Base-by-base conservation (phyloP, 1,284 basidiomycete genomes). In the Apiotrichum porosum region DNA sequence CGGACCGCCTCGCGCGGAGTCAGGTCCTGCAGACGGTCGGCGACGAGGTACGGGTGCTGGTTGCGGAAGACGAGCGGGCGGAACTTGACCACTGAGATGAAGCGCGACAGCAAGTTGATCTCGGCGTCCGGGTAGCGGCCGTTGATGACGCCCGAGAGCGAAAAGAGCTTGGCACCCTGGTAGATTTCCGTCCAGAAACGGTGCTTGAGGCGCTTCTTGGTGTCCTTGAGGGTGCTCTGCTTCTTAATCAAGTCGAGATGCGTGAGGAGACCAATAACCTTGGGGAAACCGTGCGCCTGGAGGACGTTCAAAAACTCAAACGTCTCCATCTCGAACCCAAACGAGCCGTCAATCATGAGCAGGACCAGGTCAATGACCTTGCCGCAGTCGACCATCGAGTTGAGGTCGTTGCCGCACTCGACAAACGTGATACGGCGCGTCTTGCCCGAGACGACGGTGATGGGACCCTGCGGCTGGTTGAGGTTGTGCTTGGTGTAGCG, bases 111-210 rank as follows among this genome's bases (percentile, higher is more conserved):
- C 64, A 98, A 97, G 63, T 93, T 82, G 61, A 97, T 93, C 75
- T 98, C 95, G 21, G 82, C 83, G 73, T 99, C 95, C 19, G 95
- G 95, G 68, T 99, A 99, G 31, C 95, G 88, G 13, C 94, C 94
- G 62, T 99, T 98, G 61, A 98, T 81, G 37, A 99, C 91, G 15
- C 95, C 95, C 1, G 90, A 94, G 39, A 98, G 85, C 71, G 97
- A 97, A 76, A 98, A 98, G 15, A 99, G 83, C 71, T 97, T 98
- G 38, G 95, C 94, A 42, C 95, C 95, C 68, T 93, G 88, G 73
- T 97, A 97, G 15, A 98, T 97, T 72, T 99, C 95, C 0, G 94
- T 92, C 94, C 95, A 99, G 77, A 99, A 99, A n/a, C 95, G 88
- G 70, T 91, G 94, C 75, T 98, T 99, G 38, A 99, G 81, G 0